Base-by-base conservation (phyloP, 768 basidiomycete species). In the Termitomyces sp. region DNA sequence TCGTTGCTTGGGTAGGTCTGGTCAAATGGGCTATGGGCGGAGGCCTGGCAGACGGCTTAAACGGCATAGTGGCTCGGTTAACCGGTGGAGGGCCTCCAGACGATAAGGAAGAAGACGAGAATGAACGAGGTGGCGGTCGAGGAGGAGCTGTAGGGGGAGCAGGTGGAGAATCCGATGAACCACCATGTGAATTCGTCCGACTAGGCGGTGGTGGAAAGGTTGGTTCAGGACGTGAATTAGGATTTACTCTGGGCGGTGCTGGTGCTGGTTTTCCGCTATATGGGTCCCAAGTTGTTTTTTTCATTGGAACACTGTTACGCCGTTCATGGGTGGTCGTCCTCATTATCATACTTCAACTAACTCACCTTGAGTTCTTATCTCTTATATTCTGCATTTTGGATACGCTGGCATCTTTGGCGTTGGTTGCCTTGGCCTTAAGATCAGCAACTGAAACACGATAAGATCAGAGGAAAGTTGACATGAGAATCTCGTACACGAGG, bases 251-350 rank as follows among this genome's bases (percentile, higher is more conserved):
- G 6, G 79, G 73, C 19, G 79, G 71, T 0, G 79, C 75, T 0
- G 79, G 77, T 1, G 83, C 76, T 6, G 77, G 71, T n/a, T 73
- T 69, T 25, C 79, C 80, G 63, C 78, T 82, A 57, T 81, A 77
- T 37, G 74, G 84, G 66, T 87, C 80, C 84, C 85, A 88, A 60
- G 79, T 85, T 8, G 82, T 80, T 55, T 82, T 82, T 56, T 79
- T 80, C 64, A 86, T 68, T 3, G 86, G 78, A 6, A 76, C 70
- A 61, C 86, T 86, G 5, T 25, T 40, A 23, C 14, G 12, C 3
- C 19, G 17, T 52, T 19, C 41, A 56, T 45, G 19, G 48, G 45
- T 16, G 41, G 28, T 30, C 57, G 16, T 41, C 10, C 30, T 7
- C n/a, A 40, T 25, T 12, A 21, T 35, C 21, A 11, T 25, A 40